These are phyloP conservation scores for Exidia glandulosa DNA, from an alignment of 768 basidiomycete species.

Conservation along the genomic window DNA sequence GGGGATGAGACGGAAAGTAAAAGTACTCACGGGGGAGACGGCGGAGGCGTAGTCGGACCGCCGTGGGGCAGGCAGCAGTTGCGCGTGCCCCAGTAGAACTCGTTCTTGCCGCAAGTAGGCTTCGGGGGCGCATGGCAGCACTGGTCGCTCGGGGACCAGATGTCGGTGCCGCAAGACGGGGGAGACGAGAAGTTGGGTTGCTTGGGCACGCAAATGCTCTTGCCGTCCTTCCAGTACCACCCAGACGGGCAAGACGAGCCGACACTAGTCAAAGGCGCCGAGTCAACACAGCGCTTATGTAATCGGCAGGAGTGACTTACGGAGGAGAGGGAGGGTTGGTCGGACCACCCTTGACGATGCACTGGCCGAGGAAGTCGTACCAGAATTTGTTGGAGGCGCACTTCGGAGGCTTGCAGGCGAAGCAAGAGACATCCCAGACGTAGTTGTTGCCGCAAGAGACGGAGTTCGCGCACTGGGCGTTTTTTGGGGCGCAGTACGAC, in stretches of 20 bases:
- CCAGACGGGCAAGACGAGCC: constrained; percentile 11
- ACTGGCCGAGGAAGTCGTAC: background rate
- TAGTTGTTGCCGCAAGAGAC: background rate
- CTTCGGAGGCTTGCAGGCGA: background rate
- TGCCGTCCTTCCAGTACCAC: constrained; percentile 39
- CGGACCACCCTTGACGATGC: background rate
- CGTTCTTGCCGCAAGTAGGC: background rate
- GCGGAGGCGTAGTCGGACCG: constrained; percentile 30
- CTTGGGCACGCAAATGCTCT: constrained; percentile 44
- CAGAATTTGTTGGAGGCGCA: background rate
- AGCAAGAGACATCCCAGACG: background rate
- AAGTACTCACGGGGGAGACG: constrained; percentile 34
- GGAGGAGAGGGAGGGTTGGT: background rate
- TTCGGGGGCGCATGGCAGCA: constrained; percentile 30
- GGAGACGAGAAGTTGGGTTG: constrained; percentile 26
- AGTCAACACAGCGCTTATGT: background rate
- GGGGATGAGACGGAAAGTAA: background rate
- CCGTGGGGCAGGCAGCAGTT: constrained; percentile 18
- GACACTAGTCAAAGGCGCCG: background rate
- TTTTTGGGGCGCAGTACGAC: constrained; percentile 3
- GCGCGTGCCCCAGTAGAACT: constrained; percentile 9
- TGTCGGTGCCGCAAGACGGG: constrained; percentile 33
- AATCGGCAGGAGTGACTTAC: background rate
- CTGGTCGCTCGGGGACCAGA: constrained; percentile 32
- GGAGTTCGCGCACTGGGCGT: background rate